A percentile compares a stretch with the other conserved stretches of the same genome.
phyloP scores from a whole-genome alignment of 331 rosid species.

The Quercus lobata region DNA sequence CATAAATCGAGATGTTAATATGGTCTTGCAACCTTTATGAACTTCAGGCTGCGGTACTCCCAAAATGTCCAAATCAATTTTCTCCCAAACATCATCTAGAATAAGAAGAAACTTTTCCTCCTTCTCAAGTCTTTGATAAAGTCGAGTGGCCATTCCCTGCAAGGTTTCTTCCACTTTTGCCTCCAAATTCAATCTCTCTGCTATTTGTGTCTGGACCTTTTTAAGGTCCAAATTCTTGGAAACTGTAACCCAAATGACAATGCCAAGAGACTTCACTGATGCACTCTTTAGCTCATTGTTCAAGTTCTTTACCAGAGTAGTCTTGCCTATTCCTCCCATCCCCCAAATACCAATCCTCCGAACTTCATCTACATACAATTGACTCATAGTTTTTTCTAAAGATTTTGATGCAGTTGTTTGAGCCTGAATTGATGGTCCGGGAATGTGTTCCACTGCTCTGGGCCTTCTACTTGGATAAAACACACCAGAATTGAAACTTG shows the following conservation, averaged over 20 bases:
- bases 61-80: conserved; percentile 12
- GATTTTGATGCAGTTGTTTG: not conserved
- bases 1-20: conserved; percentile 11
- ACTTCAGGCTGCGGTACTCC: conserved; percentile 20
- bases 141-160: conserved; percentile 1
- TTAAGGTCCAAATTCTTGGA: conserved; percentile 17
- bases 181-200: conserved; percentile 19
- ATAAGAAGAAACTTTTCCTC: conserved; percentile 7
- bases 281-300: conserved; percentile 8
- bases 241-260: conserved; percentile 20
- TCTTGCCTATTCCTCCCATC: conserved; percentile 22
- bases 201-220: conserved; percentile 14
- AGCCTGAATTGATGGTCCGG: conserved; percentile 2
- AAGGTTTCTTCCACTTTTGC: conserved; percentile 11
- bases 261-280: not conserved
- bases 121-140: not conserved
- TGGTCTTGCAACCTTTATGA: conserved; percentile 13
- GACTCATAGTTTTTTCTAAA: not conserved
- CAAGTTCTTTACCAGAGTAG: conserved; percentile 18
- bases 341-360: conserved; percentile 17
- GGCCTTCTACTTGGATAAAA: not conserved
- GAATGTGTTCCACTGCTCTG: conserved; percentile 3
- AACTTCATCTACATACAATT: not conserved
- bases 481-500: not conserved
- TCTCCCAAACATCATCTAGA: conserved; percentile 14